Evolutionary conservation across 1,284 basidiomycete genomes (phyloP), one percentile per base, ranked within the genome.

Genomic region (Cutaneotrichosporon daszewskae): DNA sequence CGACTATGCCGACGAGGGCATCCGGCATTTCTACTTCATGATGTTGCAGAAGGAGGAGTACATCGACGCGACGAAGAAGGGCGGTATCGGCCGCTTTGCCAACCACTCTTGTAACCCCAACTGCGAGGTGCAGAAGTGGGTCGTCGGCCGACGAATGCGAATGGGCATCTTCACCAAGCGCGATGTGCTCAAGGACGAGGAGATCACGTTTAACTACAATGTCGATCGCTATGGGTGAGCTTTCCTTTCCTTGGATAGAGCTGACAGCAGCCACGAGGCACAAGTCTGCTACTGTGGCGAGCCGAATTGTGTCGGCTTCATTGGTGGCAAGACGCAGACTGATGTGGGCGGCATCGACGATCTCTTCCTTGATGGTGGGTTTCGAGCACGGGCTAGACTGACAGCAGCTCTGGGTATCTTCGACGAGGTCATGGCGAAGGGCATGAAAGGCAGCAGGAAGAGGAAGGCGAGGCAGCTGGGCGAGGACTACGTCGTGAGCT

Each of bases 51-150:
- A 88, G 60, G 91, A 96, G 58, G 91, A 98, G 90, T 98, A 88
- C 72, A 90, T 99, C 59, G 95, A 99, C 69, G 95, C 95, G 2
- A 98, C 95, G 1, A 96, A 95, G 69, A 85, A 84, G 59, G 95
- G 95, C 16, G 92, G 91, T 0, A 91, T 91, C 34, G 94, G 89
- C 4, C 84, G 95, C 7, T 98, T 99, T 65, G 87, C 92, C 24
- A 99, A 99, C 66, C 95, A 99, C 72, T 94, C 89, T 52, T 99
- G 95, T 70, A 89, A 84, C 56, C 95, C 95, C 9, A 99, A 98
- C 62, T 97, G 90, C 68, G 95, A 89, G 63, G 94, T 99, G n/a
- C 90, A 91, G 33, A 97, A 96, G 72, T 99, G 95, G 95, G 91
- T 91, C 14, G 81, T 98, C 12, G 94, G 88, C 10, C 75, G 81